Percentiles rank a stretch among this genome's conserved stretches.
Conservation (phyloP, 768 basidiomycete genomes). For the Suillus sp. region DNA sequence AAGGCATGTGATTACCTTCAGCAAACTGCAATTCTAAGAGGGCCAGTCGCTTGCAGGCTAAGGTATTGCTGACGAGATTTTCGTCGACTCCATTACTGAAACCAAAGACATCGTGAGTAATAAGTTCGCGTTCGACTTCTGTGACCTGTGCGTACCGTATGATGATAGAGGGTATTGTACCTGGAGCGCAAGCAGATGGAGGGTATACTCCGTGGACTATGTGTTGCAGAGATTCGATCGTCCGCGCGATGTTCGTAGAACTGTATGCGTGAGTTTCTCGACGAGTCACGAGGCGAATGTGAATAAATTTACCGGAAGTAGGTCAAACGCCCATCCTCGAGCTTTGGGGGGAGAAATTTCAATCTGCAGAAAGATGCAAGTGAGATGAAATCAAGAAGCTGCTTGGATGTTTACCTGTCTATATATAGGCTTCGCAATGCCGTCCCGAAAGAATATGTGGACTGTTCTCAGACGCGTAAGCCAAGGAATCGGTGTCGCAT, state of each 20-base stretch:
- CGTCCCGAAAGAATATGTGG: constrained; percentile 63
- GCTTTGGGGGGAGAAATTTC: constrained; percentile 58
- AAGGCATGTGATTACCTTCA: constrained; percentile 43
- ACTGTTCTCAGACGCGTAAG: constrained; percentile 38
- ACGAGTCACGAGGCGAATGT: background rate
- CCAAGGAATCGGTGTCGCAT: constrained; percentile 6
- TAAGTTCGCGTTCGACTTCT: background rate
- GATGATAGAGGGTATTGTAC: constrained; percentile 51
- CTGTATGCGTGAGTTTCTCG: constrained; percentile 31
- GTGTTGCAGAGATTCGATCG: constrained; percentile 74
- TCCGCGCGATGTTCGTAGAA: constrained; percentile 77
- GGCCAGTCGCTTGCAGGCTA: constrained; percentile 67
- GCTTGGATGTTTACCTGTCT: constrained; percentile 48
- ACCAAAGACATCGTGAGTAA: background rate
- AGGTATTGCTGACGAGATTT: constrained; percentile 68
- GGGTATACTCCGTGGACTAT: constrained; percentile 77
- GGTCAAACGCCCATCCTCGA: constrained; percentile 44
- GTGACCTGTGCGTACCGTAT: constrained; percentile 46
- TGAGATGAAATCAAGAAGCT: background rate
- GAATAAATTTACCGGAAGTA: constrained; percentile 58
- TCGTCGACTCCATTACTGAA: constrained; percentile 69
- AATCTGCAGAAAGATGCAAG: constrained; percentile 44
- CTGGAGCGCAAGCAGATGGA: constrained; percentile 44
- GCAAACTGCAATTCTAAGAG: constrained; percentile 64
- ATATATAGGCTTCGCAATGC: constrained; percentile 66